Evolutionary conservation across 768 basidiomycete species (phyloP).

Genomic region (Paxillus ammoniavirescens): DNA sequence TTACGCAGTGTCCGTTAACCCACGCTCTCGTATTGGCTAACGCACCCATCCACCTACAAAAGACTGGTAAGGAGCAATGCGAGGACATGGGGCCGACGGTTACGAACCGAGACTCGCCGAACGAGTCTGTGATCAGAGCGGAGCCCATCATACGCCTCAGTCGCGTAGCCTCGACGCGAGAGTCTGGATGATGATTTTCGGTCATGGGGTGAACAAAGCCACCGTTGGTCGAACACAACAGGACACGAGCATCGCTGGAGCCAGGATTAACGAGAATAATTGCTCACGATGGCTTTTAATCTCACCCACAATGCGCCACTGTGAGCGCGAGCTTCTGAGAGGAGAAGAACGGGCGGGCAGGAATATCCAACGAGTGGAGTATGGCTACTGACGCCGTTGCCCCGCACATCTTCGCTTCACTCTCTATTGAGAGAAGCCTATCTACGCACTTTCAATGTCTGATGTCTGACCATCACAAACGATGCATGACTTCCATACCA

Average conservation of each 20-base stretch:
- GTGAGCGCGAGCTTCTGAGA: constrained; percentile 75
- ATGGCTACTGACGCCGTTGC: constrained; percentile 90
- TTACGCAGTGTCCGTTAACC: constrained; percentile 18
- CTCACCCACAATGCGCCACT: constrained; percentile 89
- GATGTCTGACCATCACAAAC: background rate
- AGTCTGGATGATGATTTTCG: constrained; percentile 94
- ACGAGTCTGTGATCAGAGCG: constrained; percentile 88
- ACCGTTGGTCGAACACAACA: constrained; percentile 72
- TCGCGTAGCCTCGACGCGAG: constrained; percentile 79
- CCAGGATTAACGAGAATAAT: constrained; percentile 9
- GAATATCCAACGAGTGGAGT: constrained; percentile 85
- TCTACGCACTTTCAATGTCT: constrained; percentile 42
- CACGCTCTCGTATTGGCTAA: constrained; percentile 90
- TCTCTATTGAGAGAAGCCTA: constrained; percentile 64
- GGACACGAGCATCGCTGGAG: constrained; percentile 80
- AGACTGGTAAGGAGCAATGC: background rate
- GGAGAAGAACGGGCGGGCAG: constrained; percentile 79
- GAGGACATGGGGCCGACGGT: background rate
- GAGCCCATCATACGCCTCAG: constrained; percentile 89
- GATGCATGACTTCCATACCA: constrained; percentile 19
- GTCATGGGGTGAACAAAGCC: constrained; percentile 85
- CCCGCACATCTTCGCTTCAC: constrained; percentile 73
- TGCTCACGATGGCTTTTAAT: constrained; percentile 16
- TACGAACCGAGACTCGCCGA: constrained; percentile 81
- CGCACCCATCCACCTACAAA: constrained; percentile 88